phyloP scores from a whole-genome alignment of 2,329 filamentous ascomycete species.

The Pyrenophora tritici-repentis region DNA sequence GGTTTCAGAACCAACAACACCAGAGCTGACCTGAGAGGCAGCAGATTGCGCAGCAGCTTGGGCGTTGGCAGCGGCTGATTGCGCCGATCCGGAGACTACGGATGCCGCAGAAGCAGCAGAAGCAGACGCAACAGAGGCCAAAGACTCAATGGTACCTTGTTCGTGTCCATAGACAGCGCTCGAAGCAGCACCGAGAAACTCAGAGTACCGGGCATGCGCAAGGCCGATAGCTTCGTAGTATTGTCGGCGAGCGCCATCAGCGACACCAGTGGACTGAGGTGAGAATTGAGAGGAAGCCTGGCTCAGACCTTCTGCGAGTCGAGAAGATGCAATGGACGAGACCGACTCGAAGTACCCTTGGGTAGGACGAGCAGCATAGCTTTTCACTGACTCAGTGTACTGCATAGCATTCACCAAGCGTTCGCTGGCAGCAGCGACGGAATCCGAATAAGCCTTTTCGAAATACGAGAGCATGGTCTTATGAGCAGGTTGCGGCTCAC shows the following conservation, averaged over 20 bases:
- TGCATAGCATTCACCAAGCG: slow-evolving; percentile 61
- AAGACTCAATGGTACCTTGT: slow-evolving; percentile 41
- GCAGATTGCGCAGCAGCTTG: slow-evolving; percentile 54
- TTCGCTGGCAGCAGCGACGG: slow-evolving; percentile 65
- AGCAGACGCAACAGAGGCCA: slow-evolving; percentile 47
- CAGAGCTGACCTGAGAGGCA: slow-evolving; percentile 53
- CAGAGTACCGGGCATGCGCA: slow-evolving; percentile 78
- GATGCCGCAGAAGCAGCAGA: slow-evolving; percentile 50
- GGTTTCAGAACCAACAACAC: slow-evolving; percentile 55
- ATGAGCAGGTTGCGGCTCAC: slow-evolving; percentile 70
- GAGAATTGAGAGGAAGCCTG: slow-evolving; percentile 74
- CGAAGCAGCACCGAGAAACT: slow-evolving; percentile 74
- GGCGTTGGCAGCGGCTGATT: slow-evolving; percentile 52
- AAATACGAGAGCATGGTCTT: slow-evolving; percentile 72
- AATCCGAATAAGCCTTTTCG: slow-evolving; percentile 69
- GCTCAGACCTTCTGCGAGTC: slow-evolving; percentile 70
- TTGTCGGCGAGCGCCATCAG: slow-evolving; percentile 66
- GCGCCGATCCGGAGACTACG: slow-evolving; percentile 43
- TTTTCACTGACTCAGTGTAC: slow-evolving; percentile 48
- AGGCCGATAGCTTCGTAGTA: slow-evolving; percentile 81
- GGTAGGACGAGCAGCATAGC: slow-evolving; percentile 48
- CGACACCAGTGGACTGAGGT: slow-evolving; percentile 62
- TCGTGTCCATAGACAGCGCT: slow-evolving; percentile 65
- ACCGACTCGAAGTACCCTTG: slow-evolving; percentile 61
- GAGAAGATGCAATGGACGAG: slow-evolving; percentile 70